Conservation (phyloP, 139 green algal species). For the Volvox reticuliferus region DNA sequence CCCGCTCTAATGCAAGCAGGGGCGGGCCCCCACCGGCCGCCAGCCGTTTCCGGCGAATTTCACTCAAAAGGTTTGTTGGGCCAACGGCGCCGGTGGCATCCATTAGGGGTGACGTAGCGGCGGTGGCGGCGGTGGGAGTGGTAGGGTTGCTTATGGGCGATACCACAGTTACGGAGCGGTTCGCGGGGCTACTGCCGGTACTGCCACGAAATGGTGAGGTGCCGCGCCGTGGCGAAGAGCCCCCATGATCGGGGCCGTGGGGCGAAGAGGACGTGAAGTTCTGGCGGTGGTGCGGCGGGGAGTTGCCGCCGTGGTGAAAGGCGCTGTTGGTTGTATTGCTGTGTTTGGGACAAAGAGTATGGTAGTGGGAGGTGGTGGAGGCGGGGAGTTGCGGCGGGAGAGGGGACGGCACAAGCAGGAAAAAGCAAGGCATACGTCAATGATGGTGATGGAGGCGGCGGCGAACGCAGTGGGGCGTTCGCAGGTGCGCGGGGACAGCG, state of each 20-base stretch:
- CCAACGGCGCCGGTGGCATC: not conserved
- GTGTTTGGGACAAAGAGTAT: not conserved
- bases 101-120: not conserved
- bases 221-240: not conserved
- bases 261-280: not conserved
- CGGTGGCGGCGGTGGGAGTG: not conserved
- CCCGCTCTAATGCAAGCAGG: not conserved
- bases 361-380: not conserved
- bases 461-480: not conserved
- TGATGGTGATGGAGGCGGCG: not conserved
- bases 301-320: not conserved
- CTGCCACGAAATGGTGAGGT: not conserved
- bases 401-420: not conserved
- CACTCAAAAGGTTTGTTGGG: not conserved
- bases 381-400: not conserved
- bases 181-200: not conserved
- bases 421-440: not conserved
- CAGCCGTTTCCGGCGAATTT: conserved; percentile 1
- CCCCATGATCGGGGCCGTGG: not conserved
- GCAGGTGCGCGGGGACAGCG: not conserved
- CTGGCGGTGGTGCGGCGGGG: not conserved
- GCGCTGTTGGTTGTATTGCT: not conserved
- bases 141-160: not conserved
- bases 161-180: not conserved
- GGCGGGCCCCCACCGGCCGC: not conserved